Evolutionary conservation across 1,139 yeast genomes (phyloP).

Genomic region (Kodamaea derodonti): DNA sequence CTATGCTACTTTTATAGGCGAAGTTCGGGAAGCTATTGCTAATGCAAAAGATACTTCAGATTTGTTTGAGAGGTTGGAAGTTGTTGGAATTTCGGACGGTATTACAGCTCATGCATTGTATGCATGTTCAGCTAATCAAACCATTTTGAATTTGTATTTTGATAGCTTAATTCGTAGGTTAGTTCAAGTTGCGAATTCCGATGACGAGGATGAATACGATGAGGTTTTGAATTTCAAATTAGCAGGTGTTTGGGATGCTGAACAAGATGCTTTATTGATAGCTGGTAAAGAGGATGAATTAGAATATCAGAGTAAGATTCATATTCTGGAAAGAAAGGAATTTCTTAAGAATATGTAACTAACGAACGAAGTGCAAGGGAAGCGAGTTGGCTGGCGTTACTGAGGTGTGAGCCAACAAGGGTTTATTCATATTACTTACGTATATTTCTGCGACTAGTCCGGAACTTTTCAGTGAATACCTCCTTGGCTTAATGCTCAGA

Average conservation of each 20-base stretch:
- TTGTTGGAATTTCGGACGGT: constrained; percentile 22
- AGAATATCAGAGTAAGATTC: constrained; percentile 18
- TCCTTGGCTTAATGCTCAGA: no score
- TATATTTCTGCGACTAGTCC: no score
- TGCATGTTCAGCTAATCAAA: constrained; percentile 21
- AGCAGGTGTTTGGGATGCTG: constrained; percentile 28
- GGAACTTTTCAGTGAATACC: no score
- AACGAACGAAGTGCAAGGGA: background rate
- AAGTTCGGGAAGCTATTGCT: constrained; percentile 2
- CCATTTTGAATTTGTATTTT: constrained; percentile 6
- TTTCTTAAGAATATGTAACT: constrained; percentile 21
- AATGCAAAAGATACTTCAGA: constrained; percentile 7
- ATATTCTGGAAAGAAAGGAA: constrained; percentile 18
- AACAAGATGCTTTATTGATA: constrained; percentile 20
- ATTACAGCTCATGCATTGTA: constrained; percentile 28
- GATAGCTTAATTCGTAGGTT: constrained; percentile 6
- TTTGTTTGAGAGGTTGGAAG: constrained; percentile 15
- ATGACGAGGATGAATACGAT: constrained; percentile 6
- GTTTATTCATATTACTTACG: no score
- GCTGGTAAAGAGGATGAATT: constrained; percentile 16
- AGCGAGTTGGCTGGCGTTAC: no score
- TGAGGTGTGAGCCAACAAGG: no score
- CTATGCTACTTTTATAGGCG: background rate
- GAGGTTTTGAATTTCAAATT: constrained; percentile 7
- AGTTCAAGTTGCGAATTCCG: constrained; percentile 6